phyloP scores from a whole-genome alignment of 139 green algal species.

The Micromonas pusilla region DNA sequence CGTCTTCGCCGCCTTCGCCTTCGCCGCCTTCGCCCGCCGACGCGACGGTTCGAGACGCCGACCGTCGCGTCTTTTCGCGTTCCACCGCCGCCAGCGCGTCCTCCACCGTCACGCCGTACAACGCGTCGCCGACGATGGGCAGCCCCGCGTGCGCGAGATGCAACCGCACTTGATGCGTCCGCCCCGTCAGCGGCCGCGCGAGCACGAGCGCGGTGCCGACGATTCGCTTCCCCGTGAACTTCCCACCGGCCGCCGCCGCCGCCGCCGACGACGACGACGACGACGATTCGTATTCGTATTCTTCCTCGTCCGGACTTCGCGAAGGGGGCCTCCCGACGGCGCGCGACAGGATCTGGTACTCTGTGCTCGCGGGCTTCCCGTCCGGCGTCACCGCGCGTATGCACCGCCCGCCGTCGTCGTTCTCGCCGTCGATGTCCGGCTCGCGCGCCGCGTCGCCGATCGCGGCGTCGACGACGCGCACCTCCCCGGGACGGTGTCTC shows the following conservation, averaged over 20 bases:
- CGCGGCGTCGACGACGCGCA: neutral
- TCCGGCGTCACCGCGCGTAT: neutral
- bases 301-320: neutral
- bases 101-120: conserved; percentile 32
- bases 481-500: neutral
- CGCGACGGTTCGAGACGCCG: no score
- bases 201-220: neutral
- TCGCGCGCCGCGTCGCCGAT: neutral
- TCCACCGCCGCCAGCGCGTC: neutral
- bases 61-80: no score
- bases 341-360: neutral
- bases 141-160: conserved; percentile 25
- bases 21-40: no score
- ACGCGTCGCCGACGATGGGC: conserved; percentile 29
- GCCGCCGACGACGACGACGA: neutral
- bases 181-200: conserved; percentile 22
- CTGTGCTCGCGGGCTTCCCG: neutral
- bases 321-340: neutral
- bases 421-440: neutral
- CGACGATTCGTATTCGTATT: neutral
- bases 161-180: conserved; percentile 32
- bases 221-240: neutral
- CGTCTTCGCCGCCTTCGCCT: no score
- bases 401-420: neutral
- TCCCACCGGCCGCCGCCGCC: no score